Percentiles rank a stretch among this genome's conserved stretches.
Conservation (phyloP, 2,329 filamentous ascomycete genomes). For the Ophiocordyceps australis region DNA sequence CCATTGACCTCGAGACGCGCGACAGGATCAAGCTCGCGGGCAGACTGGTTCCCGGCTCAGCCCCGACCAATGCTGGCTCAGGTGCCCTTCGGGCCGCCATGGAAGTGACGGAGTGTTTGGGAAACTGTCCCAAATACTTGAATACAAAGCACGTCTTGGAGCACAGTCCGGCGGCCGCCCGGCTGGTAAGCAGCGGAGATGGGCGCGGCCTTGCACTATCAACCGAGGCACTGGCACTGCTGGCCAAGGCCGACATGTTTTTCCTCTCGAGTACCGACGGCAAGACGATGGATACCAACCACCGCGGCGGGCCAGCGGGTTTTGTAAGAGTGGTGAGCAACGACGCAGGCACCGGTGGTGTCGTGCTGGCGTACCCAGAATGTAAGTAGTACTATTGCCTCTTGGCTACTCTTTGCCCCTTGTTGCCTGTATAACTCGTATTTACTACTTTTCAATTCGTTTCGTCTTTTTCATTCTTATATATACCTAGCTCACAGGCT, state of each 20-base stretch:
- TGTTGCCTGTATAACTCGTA: too few relatives aligned
- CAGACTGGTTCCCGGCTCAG: conserved; percentile 40
- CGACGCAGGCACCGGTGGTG: conserved; percentile 16
- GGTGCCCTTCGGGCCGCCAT: conserved; percentile 41
- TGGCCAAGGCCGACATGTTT: conserved; percentile 52
- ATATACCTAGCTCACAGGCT: too few relatives aligned
- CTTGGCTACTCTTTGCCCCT: too few relatives aligned
- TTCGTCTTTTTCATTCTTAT: too few relatives aligned
- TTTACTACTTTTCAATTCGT: too few relatives aligned
- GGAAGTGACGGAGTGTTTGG: conserved; percentile 52
- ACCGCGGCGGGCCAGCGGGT: conserved; percentile 56
- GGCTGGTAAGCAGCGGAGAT: too few relatives aligned
- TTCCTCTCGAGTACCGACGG: conserved; percentile 56
- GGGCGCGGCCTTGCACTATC: conserved; percentile 28
- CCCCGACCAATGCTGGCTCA: conserved; percentile 9
- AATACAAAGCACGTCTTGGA: conserved; percentile 51
- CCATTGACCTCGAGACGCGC: conserved; percentile 32
- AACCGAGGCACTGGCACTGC: conserved; percentile 34
- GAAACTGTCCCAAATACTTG: conserved; percentile 78
- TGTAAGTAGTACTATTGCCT: too few relatives aligned
- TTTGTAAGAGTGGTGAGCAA: conserved; percentile 55
- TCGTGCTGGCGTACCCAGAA: conserved; percentile 57
- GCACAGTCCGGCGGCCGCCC: too few relatives aligned
- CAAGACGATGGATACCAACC: conserved; percentile 66
- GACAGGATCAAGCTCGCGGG: conserved; percentile 61